These are phyloP conservation scores for Sparassis latifolia DNA, from an alignment of 1,284 basidiomycete species.

Conservation along the genomic window DNA sequence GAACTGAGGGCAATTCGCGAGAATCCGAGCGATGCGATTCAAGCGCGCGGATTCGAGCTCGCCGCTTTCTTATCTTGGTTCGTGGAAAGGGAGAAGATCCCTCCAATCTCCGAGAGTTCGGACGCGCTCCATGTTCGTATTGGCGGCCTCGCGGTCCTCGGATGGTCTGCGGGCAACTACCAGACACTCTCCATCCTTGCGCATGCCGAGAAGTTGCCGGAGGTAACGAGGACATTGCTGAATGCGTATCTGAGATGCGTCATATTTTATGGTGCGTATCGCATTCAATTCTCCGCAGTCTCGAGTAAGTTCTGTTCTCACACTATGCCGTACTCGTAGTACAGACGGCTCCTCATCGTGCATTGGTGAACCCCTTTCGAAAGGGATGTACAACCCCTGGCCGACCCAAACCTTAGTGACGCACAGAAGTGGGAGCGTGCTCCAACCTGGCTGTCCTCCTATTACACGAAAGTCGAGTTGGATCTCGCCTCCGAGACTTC, in stretches of 20 bases:
- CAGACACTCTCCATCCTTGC: conserved; percentile 4
- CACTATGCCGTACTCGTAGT: too few relatives aligned
- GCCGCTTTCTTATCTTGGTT: conserved; percentile 5
- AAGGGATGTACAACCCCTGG: too few relatives aligned
- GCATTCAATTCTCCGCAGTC: too few relatives aligned
- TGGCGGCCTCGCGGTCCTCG: conserved; percentile 3
- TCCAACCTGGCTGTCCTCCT: too few relatives aligned
- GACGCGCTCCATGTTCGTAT: not conserved
- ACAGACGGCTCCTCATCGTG: too few relatives aligned
- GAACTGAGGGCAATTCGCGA: not conserved
- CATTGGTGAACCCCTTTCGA: too few relatives aligned
- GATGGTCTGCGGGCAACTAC: conserved; percentile 6
- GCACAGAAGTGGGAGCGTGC: too few relatives aligned
- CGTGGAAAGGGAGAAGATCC: conserved; percentile 6
- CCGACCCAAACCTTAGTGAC: too few relatives aligned
- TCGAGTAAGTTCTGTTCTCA: too few relatives aligned
- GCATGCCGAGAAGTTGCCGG: conserved; percentile 1
- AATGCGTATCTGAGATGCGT: not conserved
- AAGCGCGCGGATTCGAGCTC: not conserved
- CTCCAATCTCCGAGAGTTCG: not conserved
- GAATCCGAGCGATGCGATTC: not conserved
- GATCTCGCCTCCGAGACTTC: too few relatives aligned
- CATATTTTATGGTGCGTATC: conserved; percentile 5
- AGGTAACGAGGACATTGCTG: not conserved
- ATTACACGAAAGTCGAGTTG: too few relatives aligned